These are phyloP conservation scores for Ulmus americana DNA, from an alignment of 331 rosid species.

Conservation along the genomic window DNA sequence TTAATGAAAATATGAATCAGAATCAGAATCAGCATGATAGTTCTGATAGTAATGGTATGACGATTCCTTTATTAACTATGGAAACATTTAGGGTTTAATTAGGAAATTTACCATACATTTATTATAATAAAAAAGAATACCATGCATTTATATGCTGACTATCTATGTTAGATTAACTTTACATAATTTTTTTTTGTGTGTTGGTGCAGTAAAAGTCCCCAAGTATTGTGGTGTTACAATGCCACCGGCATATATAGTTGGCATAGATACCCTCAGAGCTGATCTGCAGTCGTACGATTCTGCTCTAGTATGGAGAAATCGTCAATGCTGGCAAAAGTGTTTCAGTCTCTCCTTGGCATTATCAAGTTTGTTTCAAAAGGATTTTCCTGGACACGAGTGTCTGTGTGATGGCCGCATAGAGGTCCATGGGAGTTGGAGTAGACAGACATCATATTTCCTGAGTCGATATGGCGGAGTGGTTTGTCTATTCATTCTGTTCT, in stretches of 20 bases:
- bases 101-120: no score
- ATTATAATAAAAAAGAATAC: no score
- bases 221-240: conserved; percentile 32
- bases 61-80: conserved; percentile 15
- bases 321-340: conserved; percentile 64
- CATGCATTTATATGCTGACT: no score
- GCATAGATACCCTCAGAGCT: conserved; percentile 60
- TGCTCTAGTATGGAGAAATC: conserved; percentile 40
- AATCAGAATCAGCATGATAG: conserved; percentile 31
- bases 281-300: conserved; percentile 48
- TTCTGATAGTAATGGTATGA: conserved; percentile 55
- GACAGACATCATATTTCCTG: conserved; percentile 56
- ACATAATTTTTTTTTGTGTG: conserved; percentile 24
- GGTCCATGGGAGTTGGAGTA: conserved; percentile 58
- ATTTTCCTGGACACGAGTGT: conserved; percentile 38
- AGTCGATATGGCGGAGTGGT: conserved; percentile 68
- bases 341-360: conserved; percentile 65
- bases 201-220: conserved; percentile 38
- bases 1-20: conserved; percentile 27
- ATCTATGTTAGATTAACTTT: conserved; percentile 26
- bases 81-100: neutral
- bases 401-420: conserved; percentile 57
- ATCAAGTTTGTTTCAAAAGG: conserved; percentile 49
- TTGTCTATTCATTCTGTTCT: conserved; percentile 42
- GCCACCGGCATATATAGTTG: conserved; percentile 68